Evolutionary conservation across 441 rosid species (phyloP), one percentile per base, ranked within the genome.

Genomic region (Aquilaria agallochum): DNA sequence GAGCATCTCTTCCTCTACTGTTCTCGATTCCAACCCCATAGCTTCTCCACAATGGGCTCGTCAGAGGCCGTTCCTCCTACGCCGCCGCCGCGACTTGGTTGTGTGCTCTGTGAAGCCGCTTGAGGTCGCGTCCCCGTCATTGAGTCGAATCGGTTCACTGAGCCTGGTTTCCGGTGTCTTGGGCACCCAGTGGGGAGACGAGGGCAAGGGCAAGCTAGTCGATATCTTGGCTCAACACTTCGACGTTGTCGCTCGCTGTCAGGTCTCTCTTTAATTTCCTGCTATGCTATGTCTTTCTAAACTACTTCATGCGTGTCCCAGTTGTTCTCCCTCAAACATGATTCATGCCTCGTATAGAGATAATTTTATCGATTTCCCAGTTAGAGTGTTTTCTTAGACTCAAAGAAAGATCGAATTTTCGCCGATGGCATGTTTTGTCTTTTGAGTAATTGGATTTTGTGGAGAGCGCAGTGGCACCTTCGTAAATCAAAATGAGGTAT

Each of bases 141-240:
- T 65, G 2, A 56, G 46, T 59, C 84, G 96, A 31, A 83, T 90
- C 68, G 84, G 63, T 2, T 87, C 95, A 6, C 82, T 94, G 66
- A 84, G 95, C 60, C 97, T 89, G 76, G 97, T 90, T 1, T 85
- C 98, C 2, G 98, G 93, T 60, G 98, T 94, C 14, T 65, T 93
- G 44, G 97, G 98, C 34, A 77, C 80, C 44, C 98, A 90, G 66
- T 90, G 98, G 97, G 97, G 98, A 1, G 97, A 89, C 62, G 97
- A 94, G 66, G 99, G 97, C 59, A 91, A 94, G 78, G 99, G 99
- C 59, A 94, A 94, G 55, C 96, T 94, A 63, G 99, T 94, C 56
- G 97, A 87, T 67, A 91, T 94, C 68, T 75, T 94, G 68, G 96
- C 94, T 34, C 72, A 75, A 33, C 99, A 89, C 55, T 94, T 94